A percentile compares a stretch with the other conserved stretches of the same genome.
These are phyloP conservation scores for Geranium brycei DNA, from an alignment of 345 rosid species.

Conservation along the genomic window DNA sequence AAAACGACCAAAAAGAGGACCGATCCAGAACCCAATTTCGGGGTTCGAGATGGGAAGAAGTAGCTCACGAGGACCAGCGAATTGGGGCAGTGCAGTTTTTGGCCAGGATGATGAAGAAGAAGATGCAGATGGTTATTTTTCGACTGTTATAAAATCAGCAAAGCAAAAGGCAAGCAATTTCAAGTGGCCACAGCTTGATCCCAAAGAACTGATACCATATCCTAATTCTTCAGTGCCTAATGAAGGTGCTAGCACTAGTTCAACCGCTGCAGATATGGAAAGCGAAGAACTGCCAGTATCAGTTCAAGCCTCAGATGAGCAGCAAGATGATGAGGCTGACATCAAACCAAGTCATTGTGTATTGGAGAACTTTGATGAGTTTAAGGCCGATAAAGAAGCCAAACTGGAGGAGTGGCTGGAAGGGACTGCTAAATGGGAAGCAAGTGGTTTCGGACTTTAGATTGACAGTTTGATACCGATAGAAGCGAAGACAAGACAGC, in stretches of 20 bases:
- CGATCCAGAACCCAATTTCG: conserved; percentile 23
- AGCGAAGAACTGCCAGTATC: conserved; percentile 42
- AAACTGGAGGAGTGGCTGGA: conserved; percentile 75
- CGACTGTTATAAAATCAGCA: conserved; percentile 53
- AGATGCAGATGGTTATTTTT: conserved; percentile 27
- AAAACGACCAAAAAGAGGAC: conserved; percentile 56
- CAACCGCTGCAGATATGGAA: conserved; percentile 30
- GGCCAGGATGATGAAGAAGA: conserved; percentile 27
- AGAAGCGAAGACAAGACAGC: not conserved
- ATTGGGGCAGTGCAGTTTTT: conserved; percentile 28
- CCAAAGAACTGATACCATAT: conserved; percentile 21
- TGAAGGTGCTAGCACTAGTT: conserved; percentile 30
- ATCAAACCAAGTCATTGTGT: conserved; percentile 4
- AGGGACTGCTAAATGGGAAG: conserved; percentile 7
- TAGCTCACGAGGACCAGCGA: conserved; percentile 33
- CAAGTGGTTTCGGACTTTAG: not conserved
- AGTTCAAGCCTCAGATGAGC: conserved; percentile 30
- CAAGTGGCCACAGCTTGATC: conserved; percentile 59
- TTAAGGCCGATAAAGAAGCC: conserved; percentile 68
- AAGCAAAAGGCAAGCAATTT: conserved; percentile 60
- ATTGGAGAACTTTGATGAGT: conserved; percentile 35
- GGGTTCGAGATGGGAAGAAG: conserved; percentile 31
- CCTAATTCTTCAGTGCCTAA: conserved; percentile 15
- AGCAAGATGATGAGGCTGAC: conserved; percentile 11
- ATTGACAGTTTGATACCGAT: not conserved